Conservation (phyloP, 495 filamentous ascomycete species). For the Penicillium cataractarum region DNA sequence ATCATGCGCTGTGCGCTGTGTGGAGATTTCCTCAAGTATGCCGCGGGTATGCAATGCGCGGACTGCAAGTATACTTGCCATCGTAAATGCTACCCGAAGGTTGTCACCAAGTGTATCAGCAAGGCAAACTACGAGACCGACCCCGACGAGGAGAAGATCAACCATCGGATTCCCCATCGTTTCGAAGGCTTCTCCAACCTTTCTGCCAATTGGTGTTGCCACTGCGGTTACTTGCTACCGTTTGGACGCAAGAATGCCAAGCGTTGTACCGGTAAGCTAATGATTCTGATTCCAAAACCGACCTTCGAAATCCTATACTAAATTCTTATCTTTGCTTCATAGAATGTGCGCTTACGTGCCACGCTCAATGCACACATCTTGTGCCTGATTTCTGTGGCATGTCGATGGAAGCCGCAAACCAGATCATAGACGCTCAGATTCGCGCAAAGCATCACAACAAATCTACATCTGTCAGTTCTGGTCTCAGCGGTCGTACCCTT, state of each 20-base stretch:
- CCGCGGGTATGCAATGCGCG: slow-evolving; percentile 97
- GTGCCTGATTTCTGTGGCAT: slow-evolving; percentile 99
- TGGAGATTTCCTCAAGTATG: slow-evolving; percentile 98
- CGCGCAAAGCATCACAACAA: slow-evolving; percentile 51
- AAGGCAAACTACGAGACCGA: slow-evolving; percentile 98
- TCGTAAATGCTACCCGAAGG: slow-evolving; percentile 91
- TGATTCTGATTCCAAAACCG: background rate
- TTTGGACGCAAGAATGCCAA: slow-evolving; percentile 92
- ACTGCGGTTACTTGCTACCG: slow-evolving; percentile 97
- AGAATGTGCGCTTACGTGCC: slow-evolving; percentile 93
- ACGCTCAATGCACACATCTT: slow-evolving; percentile 89
- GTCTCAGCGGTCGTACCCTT: slow-evolving; percentile 67
- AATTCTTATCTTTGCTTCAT: slow-evolving; percentile 26
- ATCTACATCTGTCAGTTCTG: slow-evolving; percentile 51
- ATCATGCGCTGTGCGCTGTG: slow-evolving; percentile 99
- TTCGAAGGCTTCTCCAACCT: slow-evolving; percentile 94
- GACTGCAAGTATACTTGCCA: slow-evolving; percentile 99
- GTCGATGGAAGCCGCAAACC: slow-evolving; percentile 96
- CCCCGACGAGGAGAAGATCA: slow-evolving; percentile 98
- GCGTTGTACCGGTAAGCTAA: slow-evolving; percentile 77
- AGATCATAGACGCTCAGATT: slow-evolving; percentile 68
- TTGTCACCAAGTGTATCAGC: slow-evolving; percentile 99
- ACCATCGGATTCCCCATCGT: slow-evolving; percentile 97
- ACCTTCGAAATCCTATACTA: slow-evolving; percentile 15
- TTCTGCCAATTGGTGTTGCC: slow-evolving; percentile 98